Evolutionary conservation across 2,329 filamentous ascomycete species (phyloP).

Genomic region (Hymenoscyphus scutula): DNA sequence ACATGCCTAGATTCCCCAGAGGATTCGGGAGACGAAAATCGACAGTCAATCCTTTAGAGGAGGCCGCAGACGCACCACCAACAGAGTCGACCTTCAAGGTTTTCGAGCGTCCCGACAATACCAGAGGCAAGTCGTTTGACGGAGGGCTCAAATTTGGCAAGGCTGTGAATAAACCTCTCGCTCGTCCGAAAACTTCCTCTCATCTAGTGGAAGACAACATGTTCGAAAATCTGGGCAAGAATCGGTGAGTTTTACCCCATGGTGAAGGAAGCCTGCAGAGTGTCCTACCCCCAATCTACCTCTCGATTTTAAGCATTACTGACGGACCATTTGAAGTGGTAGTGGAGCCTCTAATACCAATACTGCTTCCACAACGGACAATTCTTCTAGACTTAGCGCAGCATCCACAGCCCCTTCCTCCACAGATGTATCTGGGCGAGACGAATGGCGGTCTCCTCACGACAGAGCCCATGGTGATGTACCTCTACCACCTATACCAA

Average conservation of each 20-base stretch:
- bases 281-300: background rate
- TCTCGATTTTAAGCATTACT: background rate
- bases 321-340: conserved; percentile 32
- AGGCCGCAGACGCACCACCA: conserved; percentile 21
- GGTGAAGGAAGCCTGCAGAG: background rate
- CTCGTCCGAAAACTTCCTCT: conserved; percentile 26
- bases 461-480: conserved; percentile 34
- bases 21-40: conserved; percentile 38
- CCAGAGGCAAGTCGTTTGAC: conserved; percentile 33
- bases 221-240: conserved; percentile 34
- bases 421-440: conserved; percentile 29
- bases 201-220: conserved; percentile 36
- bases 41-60: conserved; percentile 33
- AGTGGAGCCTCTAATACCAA: conserved; percentile 39
- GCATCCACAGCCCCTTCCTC: conserved; percentile 38
- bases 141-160: conserved; percentile 32
- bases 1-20: conserved; percentile 39
- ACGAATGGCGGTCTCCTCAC: conserved; percentile 34
- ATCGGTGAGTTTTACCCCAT: conserved; percentile 35
- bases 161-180: conserved; percentile 14
- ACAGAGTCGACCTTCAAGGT: conserved; percentile 35
- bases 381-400: conserved; percentile 37
- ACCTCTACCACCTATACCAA: conserved; percentile 33
- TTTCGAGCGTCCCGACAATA: conserved; percentile 33
- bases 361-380: conserved; percentile 36